Evolutionary conservation across 2,329 filamentous ascomycete species (phyloP).

Genomic region (Metarhizium album): DNA sequence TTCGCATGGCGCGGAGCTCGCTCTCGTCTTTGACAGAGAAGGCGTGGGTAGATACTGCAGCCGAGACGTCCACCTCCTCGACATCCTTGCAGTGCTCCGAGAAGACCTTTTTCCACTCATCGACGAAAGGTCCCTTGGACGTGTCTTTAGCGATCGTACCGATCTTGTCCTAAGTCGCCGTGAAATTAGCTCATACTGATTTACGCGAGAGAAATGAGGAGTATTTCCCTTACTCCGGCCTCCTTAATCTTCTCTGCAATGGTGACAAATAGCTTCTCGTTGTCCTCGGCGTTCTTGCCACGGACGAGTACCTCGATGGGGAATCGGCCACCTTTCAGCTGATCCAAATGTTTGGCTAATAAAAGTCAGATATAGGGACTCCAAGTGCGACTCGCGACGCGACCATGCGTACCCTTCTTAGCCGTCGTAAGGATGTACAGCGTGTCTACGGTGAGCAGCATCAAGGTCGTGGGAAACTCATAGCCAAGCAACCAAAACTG

Average conservation of each 20-base stretch:
- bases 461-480: conserved; percentile 92
- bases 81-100: conserved; percentile 70
- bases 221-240: conserved; percentile 56
- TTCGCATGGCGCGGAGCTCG: conserved; percentile 87
- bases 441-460: conserved; percentile 80
- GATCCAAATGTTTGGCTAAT: conserved; percentile 81
- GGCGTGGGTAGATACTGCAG: conserved; percentile 70
- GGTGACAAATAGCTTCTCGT: conserved; percentile 79
- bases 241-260: conserved; percentile 79
- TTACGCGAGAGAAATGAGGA: background rate
- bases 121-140: conserved; percentile 78
- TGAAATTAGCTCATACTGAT: conserved; percentile 5
- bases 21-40: conserved; percentile 92
- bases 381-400: background rate
- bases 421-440: conserved; percentile 90
- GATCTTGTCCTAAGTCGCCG: conserved; percentile 61
- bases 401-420: conserved; percentile 69
- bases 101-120: conserved; percentile 88
- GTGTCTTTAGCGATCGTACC: conserved; percentile 78
- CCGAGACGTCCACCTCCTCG: conserved; percentile 77
- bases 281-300: conserved; percentile 83
- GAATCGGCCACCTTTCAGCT: conserved; percentile 83
- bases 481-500: conserved; percentile 98
- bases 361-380: conserved; percentile 18
- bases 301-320: conserved; percentile 86